phyloP scores from a whole-genome alignment of 495 filamentous ascomycete species.

The Penicillium robsamsonii region DNA sequence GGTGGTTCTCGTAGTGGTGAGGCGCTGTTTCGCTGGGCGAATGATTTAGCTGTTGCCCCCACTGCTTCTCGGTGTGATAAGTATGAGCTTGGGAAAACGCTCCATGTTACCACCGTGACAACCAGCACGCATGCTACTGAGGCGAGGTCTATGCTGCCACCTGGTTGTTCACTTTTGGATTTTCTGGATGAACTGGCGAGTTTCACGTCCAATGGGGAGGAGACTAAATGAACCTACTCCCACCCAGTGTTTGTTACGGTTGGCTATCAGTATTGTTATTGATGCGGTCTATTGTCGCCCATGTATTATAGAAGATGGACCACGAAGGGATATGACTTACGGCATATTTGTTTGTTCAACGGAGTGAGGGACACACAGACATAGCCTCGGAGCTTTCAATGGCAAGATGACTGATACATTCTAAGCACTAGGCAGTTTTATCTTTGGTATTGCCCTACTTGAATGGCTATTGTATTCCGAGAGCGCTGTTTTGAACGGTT shows the following conservation, averaged over 20 bases:
- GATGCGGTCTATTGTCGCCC: neutral
- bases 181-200: conserved; percentile 11
- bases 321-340: neutral
- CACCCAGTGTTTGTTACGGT: neutral
- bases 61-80: conserved; percentile 38
- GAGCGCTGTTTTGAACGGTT: too few species aligned
- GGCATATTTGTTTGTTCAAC: neutral
- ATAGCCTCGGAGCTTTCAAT: neutral
- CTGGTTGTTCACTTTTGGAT: conserved; percentile 15
- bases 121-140: conserved; percentile 53
- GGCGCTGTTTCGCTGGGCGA: conserved; percentile 83
- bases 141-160: conserved; percentile 27
- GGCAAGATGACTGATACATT: neutral
- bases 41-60: conserved; percentile 46
- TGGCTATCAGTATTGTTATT: neutral
- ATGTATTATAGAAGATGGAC: neutral
- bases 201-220: neutral
- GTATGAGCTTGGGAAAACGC: neutral
- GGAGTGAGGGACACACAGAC: neutral
- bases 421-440: neutral
- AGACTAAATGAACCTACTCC: neutral
- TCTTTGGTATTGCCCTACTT: neutral
- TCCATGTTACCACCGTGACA: conserved; percentile 64
- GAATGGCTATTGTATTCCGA: neutral
- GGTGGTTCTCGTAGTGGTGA: conserved; percentile 83